phyloP scores from a whole-genome alignment of 345 rosid species.

The Gossypium herbaceum region DNA sequence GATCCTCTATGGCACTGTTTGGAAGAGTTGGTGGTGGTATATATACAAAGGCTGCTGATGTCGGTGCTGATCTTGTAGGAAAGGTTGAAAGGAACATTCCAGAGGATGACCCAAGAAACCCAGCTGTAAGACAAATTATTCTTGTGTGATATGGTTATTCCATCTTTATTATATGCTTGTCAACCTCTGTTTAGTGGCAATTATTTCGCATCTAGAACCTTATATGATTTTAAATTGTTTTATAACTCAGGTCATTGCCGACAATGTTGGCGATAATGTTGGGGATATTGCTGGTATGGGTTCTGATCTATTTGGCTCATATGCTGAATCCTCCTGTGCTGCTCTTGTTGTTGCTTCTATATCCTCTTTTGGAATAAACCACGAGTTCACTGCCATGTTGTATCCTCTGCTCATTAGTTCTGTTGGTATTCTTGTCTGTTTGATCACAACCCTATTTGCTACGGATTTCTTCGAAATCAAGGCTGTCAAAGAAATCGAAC shows the following conservation, averaged over 20 bases:
- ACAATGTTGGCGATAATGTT: slow-evolving; percentile 82
- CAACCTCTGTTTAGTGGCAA: not conserved
- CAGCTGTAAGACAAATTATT: slow-evolving; percentile 52
- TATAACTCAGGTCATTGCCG: slow-evolving; percentile 64
- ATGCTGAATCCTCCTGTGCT: slow-evolving; percentile 77
- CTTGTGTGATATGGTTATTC: slow-evolving; percentile 2
- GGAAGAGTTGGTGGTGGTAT: slow-evolving; percentile 88
- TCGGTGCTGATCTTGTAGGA: slow-evolving; percentile 89
- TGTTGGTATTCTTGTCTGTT: slow-evolving; percentile 61
- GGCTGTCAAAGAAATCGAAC: slow-evolving; percentile 67
- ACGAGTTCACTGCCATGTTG: slow-evolving; percentile 63
- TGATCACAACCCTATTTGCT: slow-evolving; percentile 71
- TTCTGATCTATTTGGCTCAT: slow-evolving; percentile 74
- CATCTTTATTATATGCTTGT: not conserved
- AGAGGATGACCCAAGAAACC: slow-evolving; percentile 82
- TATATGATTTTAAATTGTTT: not conserved
- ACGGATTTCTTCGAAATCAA: slow-evolving; percentile 73
- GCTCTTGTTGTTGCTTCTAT: slow-evolving; percentile 77
- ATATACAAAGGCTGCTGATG: slow-evolving; percentile 85
- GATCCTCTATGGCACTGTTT: slow-evolving; percentile 85
- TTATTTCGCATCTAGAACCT: not conserved
- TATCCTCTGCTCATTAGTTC: slow-evolving; percentile 74
- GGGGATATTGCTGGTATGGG: slow-evolving; percentile 90
- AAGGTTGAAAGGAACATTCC: slow-evolving; percentile 81
- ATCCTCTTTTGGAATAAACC: slow-evolving; percentile 68